Evolutionary conservation across 441 rosid species (phyloP).

Genomic region (Jatropha multifida): DNA sequence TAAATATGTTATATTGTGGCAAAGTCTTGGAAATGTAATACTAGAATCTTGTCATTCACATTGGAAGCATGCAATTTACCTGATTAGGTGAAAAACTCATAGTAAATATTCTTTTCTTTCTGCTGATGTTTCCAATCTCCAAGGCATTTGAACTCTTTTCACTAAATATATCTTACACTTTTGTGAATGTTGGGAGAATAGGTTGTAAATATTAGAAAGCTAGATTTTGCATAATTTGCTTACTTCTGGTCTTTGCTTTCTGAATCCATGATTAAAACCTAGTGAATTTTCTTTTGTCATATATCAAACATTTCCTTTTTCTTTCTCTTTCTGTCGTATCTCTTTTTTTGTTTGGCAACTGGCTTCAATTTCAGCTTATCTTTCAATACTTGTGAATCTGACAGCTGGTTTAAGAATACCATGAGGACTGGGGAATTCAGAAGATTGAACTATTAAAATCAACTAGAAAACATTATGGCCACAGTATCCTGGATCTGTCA

Average conservation of each 20-base stretch:
- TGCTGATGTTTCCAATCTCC: neutral
- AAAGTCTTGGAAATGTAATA: neutral
- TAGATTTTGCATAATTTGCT: neutral
- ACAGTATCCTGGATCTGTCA: too few relatives aligned
- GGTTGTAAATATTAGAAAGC: too few relatives aligned
- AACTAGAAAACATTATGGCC: too few relatives aligned
- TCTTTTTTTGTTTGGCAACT: too few relatives aligned
- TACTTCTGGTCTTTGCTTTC: neutral
- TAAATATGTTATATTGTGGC: conserved; percentile 4
- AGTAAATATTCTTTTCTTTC: neutral
- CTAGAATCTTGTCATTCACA: neutral
- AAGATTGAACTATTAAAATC: too few relatives aligned
- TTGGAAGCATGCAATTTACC: neutral
- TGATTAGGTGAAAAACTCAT: neutral
- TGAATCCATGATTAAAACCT: neutral
- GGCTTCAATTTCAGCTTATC: too few relatives aligned
- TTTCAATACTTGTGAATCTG: too few relatives aligned
- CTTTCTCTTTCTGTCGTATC: too few relatives aligned
- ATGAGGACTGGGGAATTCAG: too few relatives aligned
- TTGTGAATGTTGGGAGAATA: too few relatives aligned
- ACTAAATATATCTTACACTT: too few relatives aligned
- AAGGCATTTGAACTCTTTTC: neutral
- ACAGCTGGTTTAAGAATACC: too few relatives aligned
- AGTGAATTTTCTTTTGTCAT: neutral
- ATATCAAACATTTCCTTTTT: neutral